Evolutionary conservation across 2,329 filamentous ascomycete species (phyloP).

Genomic region (Phaeosphaeriaceae sp.): DNA sequence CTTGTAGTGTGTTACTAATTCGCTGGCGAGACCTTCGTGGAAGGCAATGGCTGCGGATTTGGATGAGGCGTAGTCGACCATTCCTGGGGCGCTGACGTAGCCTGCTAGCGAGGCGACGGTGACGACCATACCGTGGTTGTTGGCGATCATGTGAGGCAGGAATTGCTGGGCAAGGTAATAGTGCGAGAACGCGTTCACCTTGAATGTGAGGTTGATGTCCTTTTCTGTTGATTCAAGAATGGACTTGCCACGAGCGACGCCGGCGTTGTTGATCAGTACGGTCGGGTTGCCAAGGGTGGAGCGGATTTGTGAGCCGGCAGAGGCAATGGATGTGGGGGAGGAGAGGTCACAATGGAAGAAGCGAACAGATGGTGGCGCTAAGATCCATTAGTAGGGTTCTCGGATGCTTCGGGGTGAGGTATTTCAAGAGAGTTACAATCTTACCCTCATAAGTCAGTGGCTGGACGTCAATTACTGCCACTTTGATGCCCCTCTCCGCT

Average conservation of each 20-base stretch:
- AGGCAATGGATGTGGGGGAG: slow-evolving; percentile 60
- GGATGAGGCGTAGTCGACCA: slow-evolving; percentile 71
- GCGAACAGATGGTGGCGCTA: slow-evolving; percentile 62
- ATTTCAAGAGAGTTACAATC: neutral
- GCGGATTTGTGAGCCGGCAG: slow-evolving; percentile 61
- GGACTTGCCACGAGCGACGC: slow-evolving; percentile 65
- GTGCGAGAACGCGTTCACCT: slow-evolving; percentile 72
- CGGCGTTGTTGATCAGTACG: slow-evolving; percentile 75
- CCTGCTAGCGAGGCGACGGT: slow-evolving; percentile 71
- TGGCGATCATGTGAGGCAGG: slow-evolving; percentile 67
- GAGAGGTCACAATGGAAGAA: slow-evolving; percentile 76
- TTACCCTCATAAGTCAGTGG: slow-evolving; percentile 60
- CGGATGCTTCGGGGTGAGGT: neutral
- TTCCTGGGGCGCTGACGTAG: slow-evolving; percentile 65
- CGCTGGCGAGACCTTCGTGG: slow-evolving; percentile 64
- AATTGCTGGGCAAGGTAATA: slow-evolving; percentile 72
- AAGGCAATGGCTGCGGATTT: slow-evolving; percentile 72
- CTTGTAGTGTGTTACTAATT: slow-evolving; percentile 61
- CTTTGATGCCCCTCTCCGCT: slow-evolving; percentile 68
- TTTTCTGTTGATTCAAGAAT: slow-evolving; percentile 65
- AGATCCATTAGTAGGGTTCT: slow-evolving; percentile 8
- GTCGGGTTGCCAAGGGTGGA: slow-evolving; percentile 67
- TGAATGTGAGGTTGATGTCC: slow-evolving; percentile 71
- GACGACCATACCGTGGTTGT: slow-evolving; percentile 75
- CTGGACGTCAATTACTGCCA: slow-evolving; percentile 75